Percentiles rank a stretch among this genome's conserved stretches.
phyloP scores from a whole-genome alignment of 305 asterid species.

The Fraxinus albicans region DNA sequence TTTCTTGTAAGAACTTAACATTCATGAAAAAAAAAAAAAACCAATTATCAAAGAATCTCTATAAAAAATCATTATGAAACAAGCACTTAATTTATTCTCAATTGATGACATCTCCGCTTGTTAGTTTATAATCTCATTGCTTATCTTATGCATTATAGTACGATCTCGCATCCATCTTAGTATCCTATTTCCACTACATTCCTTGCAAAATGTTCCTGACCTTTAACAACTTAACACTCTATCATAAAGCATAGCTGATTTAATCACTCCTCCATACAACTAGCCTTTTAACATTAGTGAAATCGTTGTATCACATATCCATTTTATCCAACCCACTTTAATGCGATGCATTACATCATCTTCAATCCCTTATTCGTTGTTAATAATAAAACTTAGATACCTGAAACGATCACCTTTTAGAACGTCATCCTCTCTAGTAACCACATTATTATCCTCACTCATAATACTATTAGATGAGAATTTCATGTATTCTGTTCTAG shows the following conservation, averaged over 20 bases:
- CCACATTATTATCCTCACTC: neutral
- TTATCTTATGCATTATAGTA: neutral
- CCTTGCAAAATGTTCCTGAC: neutral
- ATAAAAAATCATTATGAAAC: too few relatives aligned
- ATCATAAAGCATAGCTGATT: neutral
- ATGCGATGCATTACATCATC: neutral
- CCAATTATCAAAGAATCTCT: neutral
- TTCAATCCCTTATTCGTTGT: neutral
- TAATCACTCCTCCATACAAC: neutral
- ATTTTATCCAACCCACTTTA: neutral
- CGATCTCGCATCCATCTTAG: neutral
- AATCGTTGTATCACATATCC: neutral
- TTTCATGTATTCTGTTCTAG: neutral
- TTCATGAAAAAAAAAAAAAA: too few relatives aligned
- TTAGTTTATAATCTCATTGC: neutral
- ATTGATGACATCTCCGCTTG: neutral
- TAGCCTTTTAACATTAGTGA: neutral
- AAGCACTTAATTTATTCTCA: neutral
- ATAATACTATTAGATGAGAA: neutral
- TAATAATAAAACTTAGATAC: neutral
- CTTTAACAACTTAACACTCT: neutral
- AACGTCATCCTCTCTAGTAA: neutral
- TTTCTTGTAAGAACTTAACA: too few relatives aligned
- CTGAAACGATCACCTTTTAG: neutral
- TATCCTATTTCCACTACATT: neutral